Conservation (phyloP, 495 filamentous ascomycete species). For the Eremomyces bilateralis region DNA sequence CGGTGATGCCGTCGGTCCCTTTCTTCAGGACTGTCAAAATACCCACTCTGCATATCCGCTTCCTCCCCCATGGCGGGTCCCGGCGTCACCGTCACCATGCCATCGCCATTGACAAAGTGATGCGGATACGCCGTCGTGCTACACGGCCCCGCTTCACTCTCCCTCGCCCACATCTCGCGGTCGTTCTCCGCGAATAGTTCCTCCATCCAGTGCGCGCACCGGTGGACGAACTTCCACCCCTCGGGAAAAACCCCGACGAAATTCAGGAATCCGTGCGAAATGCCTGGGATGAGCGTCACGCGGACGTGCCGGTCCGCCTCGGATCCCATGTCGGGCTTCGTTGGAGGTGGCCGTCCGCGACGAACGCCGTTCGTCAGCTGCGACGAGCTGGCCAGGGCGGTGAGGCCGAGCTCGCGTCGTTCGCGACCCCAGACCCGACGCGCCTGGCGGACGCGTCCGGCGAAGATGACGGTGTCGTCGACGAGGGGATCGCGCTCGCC, state of each 20-base stretch:
- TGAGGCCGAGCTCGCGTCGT: constrained; percentile 38
- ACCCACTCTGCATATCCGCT: not conserved
- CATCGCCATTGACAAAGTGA: not conserved
- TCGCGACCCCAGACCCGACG: constrained; percentile 47
- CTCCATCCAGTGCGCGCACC: constrained; percentile 55
- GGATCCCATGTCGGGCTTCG: constrained; percentile 23
- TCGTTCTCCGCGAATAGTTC: constrained; percentile 39
- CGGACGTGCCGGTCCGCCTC: constrained; percentile 61
- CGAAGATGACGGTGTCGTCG: constrained; percentile 91
- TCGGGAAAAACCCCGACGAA: constrained; percentile 73
- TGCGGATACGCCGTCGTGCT: constrained; percentile 7
- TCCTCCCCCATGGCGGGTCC: not conserved
- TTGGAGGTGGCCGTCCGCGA: too few relatives aligned
- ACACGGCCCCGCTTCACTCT: not conserved
- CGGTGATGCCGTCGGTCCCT: constrained; percentile 19
- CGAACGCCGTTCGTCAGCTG: too few relatives aligned
- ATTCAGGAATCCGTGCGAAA: constrained; percentile 82
- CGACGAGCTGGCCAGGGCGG: too few relatives aligned
- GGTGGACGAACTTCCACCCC: constrained; percentile 59
- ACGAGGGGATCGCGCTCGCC: constrained; percentile 90
- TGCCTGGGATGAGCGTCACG: constrained; percentile 62
- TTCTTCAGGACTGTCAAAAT: not conserved
- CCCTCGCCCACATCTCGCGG: not conserved
- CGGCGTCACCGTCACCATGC: not conserved
- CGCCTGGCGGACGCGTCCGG: constrained; percentile 62